Evolutionary conservation across 768 basidiomycete species (phyloP), one percentile per base, ranked within the genome.

Genomic region (Naganishia vaughanmartiniae): DNA sequence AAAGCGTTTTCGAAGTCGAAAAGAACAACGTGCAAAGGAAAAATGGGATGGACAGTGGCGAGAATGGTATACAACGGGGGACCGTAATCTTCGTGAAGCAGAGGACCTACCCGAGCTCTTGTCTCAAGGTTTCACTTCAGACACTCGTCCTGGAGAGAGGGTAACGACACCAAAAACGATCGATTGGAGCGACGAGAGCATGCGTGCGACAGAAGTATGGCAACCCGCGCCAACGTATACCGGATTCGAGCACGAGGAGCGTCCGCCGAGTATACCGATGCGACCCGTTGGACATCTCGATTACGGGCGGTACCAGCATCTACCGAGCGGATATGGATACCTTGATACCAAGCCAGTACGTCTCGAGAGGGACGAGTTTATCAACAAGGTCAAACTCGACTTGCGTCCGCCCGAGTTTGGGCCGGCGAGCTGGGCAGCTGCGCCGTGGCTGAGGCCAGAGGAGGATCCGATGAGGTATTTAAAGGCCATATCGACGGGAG

Each of bases 11-110:
- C 74, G 77, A 24, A 69, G 75, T 12, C 76, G 76, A 48, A 73
- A 76, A 26, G 65, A 78, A n/a, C 70, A 77, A 0, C 54, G 78
- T 26, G 74, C 73, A 19, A 60, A 78, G 33, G 80, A 81, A 65
- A 77, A 74, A 45, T 81, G 79, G 69, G 65, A 57, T 48, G 80
- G 80, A 9, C 76, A 77, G 71, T 81, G 80, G 80, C 54, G 80
- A 67, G 74, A 80, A 46, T 79, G 77, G 75, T 74, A 74, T 26
- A 55, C 71, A 24, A 76, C 78, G 58, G 79, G 80, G 0, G 71
- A 74, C 14, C 69, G 79, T 21, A 75, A 78, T 63, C 53, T 81
- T 21, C 72, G 74, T 3, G 80, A 81, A 70, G 76, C 77, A 72
- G 80, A 81, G 15, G 77, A 81, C 55, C 33, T 72, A 0, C 65